Conservation (phyloP, 2,329 filamentous ascomycete species). For the Neospermospora avenae region DNA sequence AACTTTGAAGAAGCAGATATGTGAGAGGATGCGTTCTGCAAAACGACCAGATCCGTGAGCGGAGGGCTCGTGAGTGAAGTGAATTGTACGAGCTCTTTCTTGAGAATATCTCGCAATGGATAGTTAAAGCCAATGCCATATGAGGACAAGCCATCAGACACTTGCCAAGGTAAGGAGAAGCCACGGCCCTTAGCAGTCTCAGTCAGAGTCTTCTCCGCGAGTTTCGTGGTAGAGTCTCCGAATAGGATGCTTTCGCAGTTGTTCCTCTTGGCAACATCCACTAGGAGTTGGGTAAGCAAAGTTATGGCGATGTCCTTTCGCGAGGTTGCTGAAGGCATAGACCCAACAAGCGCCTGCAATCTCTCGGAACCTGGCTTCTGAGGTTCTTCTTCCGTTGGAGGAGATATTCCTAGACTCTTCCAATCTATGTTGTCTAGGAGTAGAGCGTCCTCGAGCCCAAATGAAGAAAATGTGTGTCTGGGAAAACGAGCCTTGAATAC, state of each 20-base stretch:
- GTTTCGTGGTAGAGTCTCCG: slow-evolving; percentile 80
- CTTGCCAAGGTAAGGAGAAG: slow-evolving; percentile 75
- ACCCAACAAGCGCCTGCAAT: slow-evolving; percentile 48
- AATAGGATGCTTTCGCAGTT: slow-evolving; percentile 71
- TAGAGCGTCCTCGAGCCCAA: slow-evolving; percentile 64
- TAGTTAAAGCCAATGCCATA: slow-evolving; percentile 56
- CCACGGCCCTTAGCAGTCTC: slow-evolving; percentile 91
- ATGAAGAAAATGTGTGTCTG: slow-evolving; percentile 57
- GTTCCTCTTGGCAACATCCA: slow-evolving; percentile 57
- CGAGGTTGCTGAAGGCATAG: slow-evolving; percentile 70
- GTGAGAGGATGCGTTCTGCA: slow-evolving; percentile 36
- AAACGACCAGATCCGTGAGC: slow-evolving; percentile 48
- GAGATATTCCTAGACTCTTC: slow-evolving; percentile 40
- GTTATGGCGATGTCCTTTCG: slow-evolving; percentile 69
- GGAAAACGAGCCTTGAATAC: slow-evolving; percentile 59
- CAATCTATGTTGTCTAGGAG: slow-evolving; percentile 51
- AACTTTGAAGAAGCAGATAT: slow-evolving; percentile 49
- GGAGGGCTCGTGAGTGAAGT: slow-evolving; percentile 50
- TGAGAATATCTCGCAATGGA: slow-evolving; percentile 80
- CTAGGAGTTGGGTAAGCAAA: slow-evolving; percentile 68
- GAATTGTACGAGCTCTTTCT: slow-evolving; percentile 73
- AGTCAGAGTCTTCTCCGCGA: slow-evolving; percentile 81
- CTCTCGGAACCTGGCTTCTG: slow-evolving; percentile 34
- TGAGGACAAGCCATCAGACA: slow-evolving; percentile 62
- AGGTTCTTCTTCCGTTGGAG: slow-evolving; percentile 9